Evolutionary conservation across 768 basidiomycete species (phyloP).

Genomic region (Obba rivulosa): DNA sequence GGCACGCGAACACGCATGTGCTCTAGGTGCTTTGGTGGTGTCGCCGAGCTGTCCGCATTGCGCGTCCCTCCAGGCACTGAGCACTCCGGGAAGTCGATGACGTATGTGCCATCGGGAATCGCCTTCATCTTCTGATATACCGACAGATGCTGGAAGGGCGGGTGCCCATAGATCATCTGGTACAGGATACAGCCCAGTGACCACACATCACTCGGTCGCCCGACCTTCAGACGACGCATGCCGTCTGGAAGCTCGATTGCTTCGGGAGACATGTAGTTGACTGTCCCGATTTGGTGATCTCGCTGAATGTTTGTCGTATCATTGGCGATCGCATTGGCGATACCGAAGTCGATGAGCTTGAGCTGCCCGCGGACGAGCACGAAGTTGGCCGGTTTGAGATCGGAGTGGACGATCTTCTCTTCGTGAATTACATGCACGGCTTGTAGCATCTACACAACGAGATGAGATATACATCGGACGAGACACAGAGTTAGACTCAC

Average conservation of each 20-base stretch:
- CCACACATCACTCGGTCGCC: constrained; percentile 95
- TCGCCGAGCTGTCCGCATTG: constrained; percentile 1
- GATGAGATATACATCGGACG: neutral
- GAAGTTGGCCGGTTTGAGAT: constrained; percentile 98
- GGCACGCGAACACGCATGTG: constrained; percentile 70
- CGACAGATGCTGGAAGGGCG: constrained; percentile 84
- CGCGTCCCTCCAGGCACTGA: constrained; percentile 39
- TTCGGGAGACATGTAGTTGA: constrained; percentile 99
- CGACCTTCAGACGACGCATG: constrained; percentile 88
- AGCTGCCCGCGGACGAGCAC: constrained; percentile 92
- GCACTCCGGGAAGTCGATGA: constrained; percentile 79
- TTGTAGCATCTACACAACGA: constrained; percentile 78
- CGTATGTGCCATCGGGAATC: constrained; percentile 73
- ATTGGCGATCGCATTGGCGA: constrained; percentile 97
- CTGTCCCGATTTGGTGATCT: constrained; percentile 95
- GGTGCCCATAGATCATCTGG: constrained; percentile 95
- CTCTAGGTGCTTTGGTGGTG: constrained; percentile 48
- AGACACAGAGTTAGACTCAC: constrained; percentile 35
- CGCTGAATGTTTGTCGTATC: constrained; percentile 98
- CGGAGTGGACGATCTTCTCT: constrained; percentile 98
- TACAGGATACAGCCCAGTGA: constrained; percentile 96
- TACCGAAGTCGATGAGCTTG: constrained; percentile 99
- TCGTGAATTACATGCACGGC: constrained; percentile 98
- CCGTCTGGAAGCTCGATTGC: constrained; percentile 87
- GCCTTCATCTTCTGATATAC: constrained; percentile 90